These are phyloP conservation scores for Plasmodium gaboni DNA, from an alignment of 169 alveolate genomes.

Conservation along the genomic window DNA sequence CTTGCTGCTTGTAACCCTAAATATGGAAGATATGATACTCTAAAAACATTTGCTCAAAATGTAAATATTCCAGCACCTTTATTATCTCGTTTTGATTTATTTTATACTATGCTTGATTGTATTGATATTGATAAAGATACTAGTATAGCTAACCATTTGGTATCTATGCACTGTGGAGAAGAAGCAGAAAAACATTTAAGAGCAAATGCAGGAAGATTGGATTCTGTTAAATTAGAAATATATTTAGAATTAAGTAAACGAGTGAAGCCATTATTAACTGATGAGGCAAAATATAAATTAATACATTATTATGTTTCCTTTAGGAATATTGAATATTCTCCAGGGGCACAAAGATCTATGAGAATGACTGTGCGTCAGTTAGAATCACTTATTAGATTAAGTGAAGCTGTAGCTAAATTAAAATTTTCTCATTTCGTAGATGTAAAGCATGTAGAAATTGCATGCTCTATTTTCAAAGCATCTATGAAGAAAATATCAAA, in stretches of 20 bases:
- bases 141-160: slow-evolving; percentile 85
- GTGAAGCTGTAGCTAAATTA: slow-evolving; percentile 97
- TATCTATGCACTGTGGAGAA: slow-evolving; percentile 76
- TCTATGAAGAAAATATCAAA: slow-evolving; percentile 87
- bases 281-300: slow-evolving; percentile 92
- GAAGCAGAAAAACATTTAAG: slow-evolving; percentile 59
- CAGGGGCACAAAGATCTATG: slow-evolving; percentile 90
- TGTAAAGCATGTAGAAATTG: slow-evolving; percentile 94
- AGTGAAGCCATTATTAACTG: slow-evolving; percentile 93
- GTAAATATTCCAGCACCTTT: slow-evolving; percentile 97
- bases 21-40: slow-evolving; percentile 95
- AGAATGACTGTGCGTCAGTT: slow-evolving; percentile 97
- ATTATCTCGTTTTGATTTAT: slow-evolving; percentile 96
- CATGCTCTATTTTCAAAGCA: slow-evolving; percentile 91
- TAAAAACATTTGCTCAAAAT: slow-evolving; percentile 92
- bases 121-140: slow-evolving; percentile 92
- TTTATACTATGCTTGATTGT: slow-evolving; percentile 95
- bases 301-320: slow-evolving; percentile 93
- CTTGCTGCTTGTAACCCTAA: slow-evolving; percentile 99
- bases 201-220: slow-evolving; percentile 80
- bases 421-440: slow-evolving; percentile 92
- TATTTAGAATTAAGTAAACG: slow-evolving; percentile 94
- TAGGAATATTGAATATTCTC: slow-evolving; percentile 92
- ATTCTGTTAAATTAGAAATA: slow-evolving; percentile 90
- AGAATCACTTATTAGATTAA: slow-evolving; percentile 95